phyloP scores from a whole-genome alignment of 768 basidiomycete species.

The Calocera viscosa region DNA sequence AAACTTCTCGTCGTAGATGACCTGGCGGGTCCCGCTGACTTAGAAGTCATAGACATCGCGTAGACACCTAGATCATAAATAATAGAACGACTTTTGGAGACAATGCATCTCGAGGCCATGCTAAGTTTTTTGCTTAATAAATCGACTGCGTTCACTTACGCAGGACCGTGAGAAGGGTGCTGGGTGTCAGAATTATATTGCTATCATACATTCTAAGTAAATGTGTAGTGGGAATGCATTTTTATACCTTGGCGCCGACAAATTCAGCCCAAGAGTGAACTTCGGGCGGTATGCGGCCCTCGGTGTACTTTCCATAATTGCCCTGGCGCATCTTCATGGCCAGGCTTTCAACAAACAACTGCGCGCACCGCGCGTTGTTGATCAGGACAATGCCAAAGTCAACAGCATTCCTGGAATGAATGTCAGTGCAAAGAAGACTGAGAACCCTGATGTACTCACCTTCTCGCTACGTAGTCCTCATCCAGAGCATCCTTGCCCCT shows the following conservation, averaged over 20 bases:
- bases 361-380: slow-evolving; percentile 79
- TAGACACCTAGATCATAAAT: no score
- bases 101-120: no score
- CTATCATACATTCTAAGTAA: background rate
- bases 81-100: no score
- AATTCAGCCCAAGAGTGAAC: slow-evolving; percentile 89
- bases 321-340: slow-evolving; percentile 73
- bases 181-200: background rate
- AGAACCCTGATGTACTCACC: slow-evolving; percentile 36
- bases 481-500: slow-evolving; percentile 67
- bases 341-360: slow-evolving; percentile 81
- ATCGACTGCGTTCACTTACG: no score
- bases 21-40: background rate
- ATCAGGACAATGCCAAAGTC: slow-evolving; percentile 89
- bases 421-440: slow-evolving; percentile 9
- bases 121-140: no score
- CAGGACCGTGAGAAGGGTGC: no score
- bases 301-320: slow-evolving; percentile 62
- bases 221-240: background rate
- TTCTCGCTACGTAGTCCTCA: slow-evolving; percentile 92
- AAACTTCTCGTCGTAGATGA: background rate
- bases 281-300: slow-evolving; percentile 81
- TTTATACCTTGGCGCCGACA: slow-evolving; percentile 55
- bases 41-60: background rate
- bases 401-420: slow-evolving; percentile 60